Base-by-base conservation (phyloP, 495 filamentous ascomycete species). In the Lichina pygmaea region DNA sequence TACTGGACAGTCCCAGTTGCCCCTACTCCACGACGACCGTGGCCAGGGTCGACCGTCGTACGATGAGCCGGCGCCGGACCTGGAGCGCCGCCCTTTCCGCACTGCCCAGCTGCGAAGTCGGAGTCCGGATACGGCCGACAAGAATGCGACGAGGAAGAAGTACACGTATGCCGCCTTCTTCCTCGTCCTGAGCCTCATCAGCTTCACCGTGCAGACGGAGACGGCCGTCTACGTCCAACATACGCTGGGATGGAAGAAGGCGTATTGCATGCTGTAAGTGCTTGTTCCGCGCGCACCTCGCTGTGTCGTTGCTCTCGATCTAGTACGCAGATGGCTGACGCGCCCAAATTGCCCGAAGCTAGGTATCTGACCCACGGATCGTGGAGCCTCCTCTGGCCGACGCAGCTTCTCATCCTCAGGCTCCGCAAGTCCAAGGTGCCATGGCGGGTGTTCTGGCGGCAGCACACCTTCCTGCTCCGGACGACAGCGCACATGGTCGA, bases 221-320 rank as follows among this genome's bases (percentile, higher is more conserved):
- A 84, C 92, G 11, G 85, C 89, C 4, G 75, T 85, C 7, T 86
- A 93, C 57, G 84, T 97, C 38, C 83, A 93, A 58, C 72, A 82
- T 59, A 75, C 85, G 38, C 57, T 93, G 48, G 67, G 72, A 33
- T 97, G 89, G 89, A 73, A 86, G 56, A 95, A 97, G 62, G 77
- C 86, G 24, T 97, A 94, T 64, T 85, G 78, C 65, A 97, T 97
- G 89, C 68, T 97, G 69, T 97, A 64, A 66, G 72, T 70, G 50
- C 45, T n/a, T 16, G 24, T 24, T 16, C 12, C 3, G 38, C 2
- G 15, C 4, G 4, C 38, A 40, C 4, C 38, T 4, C 2, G n/a
- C 24, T 24, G 24, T 24, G 4, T 4, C 1, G 24, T 24, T 4
- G 24, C 4, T 4, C 24, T 24, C 24, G 24, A 4, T 24, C 24